Base-by-base conservation (phyloP, 768 basidiomycete genomes). In the Lactarius hatsudake region DNA sequence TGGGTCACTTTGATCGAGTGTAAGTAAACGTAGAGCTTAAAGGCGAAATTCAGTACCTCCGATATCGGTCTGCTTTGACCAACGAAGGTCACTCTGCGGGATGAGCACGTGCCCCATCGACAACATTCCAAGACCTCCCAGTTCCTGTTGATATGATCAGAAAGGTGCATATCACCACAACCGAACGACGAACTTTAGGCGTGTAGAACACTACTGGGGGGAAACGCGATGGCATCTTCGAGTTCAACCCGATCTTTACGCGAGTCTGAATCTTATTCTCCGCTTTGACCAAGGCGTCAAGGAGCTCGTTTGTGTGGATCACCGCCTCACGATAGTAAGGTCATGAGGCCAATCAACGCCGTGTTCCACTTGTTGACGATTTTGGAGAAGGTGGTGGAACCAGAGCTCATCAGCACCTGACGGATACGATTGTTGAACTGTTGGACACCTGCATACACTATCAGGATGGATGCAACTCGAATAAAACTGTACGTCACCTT, bases 221-320 rank as follows among this genome's bases (percentile, higher is more conserved):
- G 86, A 98, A 98, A 84, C 95, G 90, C 5, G 95, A 97, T 28
- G 97, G 97, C 97, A 99, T 98, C 81, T 98, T 97, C 78, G 91
- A 93, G 83, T 98, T 97, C 72, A 97, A 75, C n/a, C 96, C 97
- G 69, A 99, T 98, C 84, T 98, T 98, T 74, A 99, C 96, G 79
- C 97, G 93, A 3, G 96, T 98, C 79, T 99, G 97, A 57, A 98
- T 96, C 83, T 98, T 98, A 86, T 98, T 98, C 81, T 99, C 96
- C 2, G 96, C 94, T 79, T 99, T 99, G 74, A 99, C 97, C 48
- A 98, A 83, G 0, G 94, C 86, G 75, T 98, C 97, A 59, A 99
- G 85, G 23, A 99, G 82, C 77, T 98, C 96, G 73, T 95, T 94
- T 53, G 96, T 98, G 77, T 97, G 94, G 62, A 98, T 94, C 72